A percentile compares a stretch with the other conserved stretches of the same genome.
These are phyloP conservation scores for Erodium moschatum DNA, from an alignment of 441 rosid genomes.

Conservation along the genomic window DNA sequence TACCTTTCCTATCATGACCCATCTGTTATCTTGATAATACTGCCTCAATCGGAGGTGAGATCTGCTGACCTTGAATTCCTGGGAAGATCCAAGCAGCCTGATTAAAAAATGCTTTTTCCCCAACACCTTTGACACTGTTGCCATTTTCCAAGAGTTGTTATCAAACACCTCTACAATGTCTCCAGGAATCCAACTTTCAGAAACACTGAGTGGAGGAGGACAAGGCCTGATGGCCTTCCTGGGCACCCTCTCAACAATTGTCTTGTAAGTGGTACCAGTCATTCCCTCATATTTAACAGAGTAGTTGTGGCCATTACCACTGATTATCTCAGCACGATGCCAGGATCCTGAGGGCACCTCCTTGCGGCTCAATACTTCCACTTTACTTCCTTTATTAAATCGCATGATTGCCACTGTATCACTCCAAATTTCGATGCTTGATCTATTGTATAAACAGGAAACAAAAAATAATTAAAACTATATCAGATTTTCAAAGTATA, in stretches of 20 bases:
- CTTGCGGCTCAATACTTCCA: conserved; percentile 53
- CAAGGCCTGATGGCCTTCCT: conserved; percentile 58
- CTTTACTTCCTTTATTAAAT: conserved; percentile 54
- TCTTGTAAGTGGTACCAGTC: conserved; percentile 19
- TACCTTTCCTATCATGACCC: conserved; percentile 71
- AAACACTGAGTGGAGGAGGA: conserved; percentile 37
- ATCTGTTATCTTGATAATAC: conserved; percentile 55
- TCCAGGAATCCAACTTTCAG: conserved; percentile 47
- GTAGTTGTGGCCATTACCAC: conserved; percentile 55
- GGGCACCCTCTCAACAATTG: conserved; percentile 36
- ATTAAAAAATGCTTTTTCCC: conserved; percentile 36
- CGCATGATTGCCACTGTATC: conserved; percentile 35
- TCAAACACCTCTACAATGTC: conserved; percentile 69
- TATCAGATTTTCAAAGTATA: neutral
- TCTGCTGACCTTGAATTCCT: conserved; percentile 41
- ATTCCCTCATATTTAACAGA: conserved; percentile 41
- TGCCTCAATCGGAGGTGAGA: conserved; percentile 49
- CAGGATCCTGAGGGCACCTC: conserved; percentile 57
- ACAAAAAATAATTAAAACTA: neutral
- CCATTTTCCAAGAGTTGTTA: conserved; percentile 64
- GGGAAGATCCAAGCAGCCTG: conserved; percentile 53
- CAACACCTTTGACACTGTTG: conserved; percentile 43
- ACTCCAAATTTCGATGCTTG: conserved; percentile 13
- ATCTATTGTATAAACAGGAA: conserved; percentile 19
- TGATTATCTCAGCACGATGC: conserved; percentile 63